Conservation (phyloP, 805 yeast species). For the Yarrowia keelungensis region DNA sequence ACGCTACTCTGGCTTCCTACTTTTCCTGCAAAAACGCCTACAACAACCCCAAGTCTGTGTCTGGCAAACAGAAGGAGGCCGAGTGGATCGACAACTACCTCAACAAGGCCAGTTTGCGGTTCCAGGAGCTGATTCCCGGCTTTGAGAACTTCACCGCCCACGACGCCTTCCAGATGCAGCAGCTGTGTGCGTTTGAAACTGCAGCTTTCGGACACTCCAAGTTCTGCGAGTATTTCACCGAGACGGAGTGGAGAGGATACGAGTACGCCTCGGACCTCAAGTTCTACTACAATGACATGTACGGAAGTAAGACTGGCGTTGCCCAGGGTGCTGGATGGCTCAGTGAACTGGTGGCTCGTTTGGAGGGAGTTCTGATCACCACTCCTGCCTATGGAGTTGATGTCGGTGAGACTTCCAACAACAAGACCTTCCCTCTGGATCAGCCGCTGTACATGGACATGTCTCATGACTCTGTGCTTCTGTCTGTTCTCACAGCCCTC, state of each 20-base stretch:
- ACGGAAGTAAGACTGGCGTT: slow-evolving; percentile 62
- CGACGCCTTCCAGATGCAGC: slow-evolving; percentile 63
- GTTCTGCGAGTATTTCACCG: slow-evolving; percentile 72
- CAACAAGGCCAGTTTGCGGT: slow-evolving; percentile 61
- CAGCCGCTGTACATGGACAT: slow-evolving; percentile 69
- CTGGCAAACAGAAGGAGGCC: slow-evolving; percentile 46
- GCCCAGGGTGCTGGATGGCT: slow-evolving; percentile 68
- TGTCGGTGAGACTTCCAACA: slow-evolving; percentile 50
- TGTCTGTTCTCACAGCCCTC: slow-evolving; percentile 67
- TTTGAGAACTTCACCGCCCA: slow-evolving; percentile 56
- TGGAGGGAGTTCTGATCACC: slow-evolving; percentile 58
- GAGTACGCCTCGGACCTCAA: slow-evolving; percentile 66
- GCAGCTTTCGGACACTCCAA: slow-evolving; percentile 71
- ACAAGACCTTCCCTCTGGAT: slow-evolving; percentile 52
- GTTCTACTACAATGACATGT: slow-evolving; percentile 67
- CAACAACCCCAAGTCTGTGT: slow-evolving; percentile 42
- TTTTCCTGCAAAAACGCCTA: slow-evolving; percentile 51
- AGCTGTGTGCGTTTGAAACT: slow-evolving; percentile 76
- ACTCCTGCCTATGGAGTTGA: slow-evolving; percentile 60
- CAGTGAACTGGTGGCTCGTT: slow-evolving; percentile 52
- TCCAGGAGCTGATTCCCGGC: slow-evolving; percentile 63
- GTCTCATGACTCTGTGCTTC: slow-evolving; percentile 75
- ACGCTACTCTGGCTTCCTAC: slow-evolving; percentile 53
- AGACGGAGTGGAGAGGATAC: slow-evolving; percentile 67
- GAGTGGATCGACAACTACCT: slow-evolving; percentile 56